Evolutionary conservation across 352 stramenopile genomes (phyloP).

Genomic region (Pilasporangium apinafurcum): DNA sequence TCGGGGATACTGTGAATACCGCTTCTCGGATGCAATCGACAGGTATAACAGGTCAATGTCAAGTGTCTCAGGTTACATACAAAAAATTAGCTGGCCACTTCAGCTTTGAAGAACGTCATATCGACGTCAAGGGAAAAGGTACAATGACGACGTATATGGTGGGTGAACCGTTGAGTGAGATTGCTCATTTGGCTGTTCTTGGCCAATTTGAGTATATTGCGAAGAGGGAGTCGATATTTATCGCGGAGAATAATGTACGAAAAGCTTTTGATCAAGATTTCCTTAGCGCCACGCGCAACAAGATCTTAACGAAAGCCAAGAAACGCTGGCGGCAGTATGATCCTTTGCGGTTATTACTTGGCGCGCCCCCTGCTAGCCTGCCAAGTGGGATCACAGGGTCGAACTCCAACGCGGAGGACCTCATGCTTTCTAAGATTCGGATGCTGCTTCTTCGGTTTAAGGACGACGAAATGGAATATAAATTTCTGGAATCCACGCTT

Average conservation of each 20-base stretch:
- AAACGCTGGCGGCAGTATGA: slow-evolving; percentile 58
- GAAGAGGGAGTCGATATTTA: slow-evolving; percentile 59
- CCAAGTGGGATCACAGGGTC: slow-evolving; percentile 8
- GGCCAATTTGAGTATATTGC: slow-evolving; percentile 64
- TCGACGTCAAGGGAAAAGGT: slow-evolving; percentile 86
- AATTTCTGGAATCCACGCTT: slow-evolving; percentile 63
- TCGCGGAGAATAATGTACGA: slow-evolving; percentile 35
- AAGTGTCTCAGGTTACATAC: slow-evolving; percentile 79
- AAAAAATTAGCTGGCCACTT: slow-evolving; percentile 77
- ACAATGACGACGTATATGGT: slow-evolving; percentile 82
- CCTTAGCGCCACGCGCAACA: slow-evolving; percentile 37
- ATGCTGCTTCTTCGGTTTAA: slow-evolving; percentile 55
- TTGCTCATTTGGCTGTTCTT: slow-evolving; percentile 45
- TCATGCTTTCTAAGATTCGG: slow-evolving; percentile 67
- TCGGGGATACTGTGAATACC: slow-evolving; percentile 92
- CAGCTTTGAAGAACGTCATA: slow-evolving; percentile 67
- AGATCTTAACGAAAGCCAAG: slow-evolving; percentile 40
- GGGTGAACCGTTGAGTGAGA: slow-evolving; percentile 54
- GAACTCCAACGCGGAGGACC: slow-evolving; percentile 37
- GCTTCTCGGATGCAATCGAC: slow-evolving; percentile 88
- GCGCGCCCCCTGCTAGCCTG: slow-evolving; percentile 31
- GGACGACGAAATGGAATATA: slow-evolving; percentile 65
- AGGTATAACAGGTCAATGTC: slow-evolving; percentile 66
- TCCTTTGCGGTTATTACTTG: slow-evolving; percentile 41
- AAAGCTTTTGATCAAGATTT: slow-evolving; percentile 47